A percentile compares a stretch with the other conserved stretches of the same genome.
These are phyloP conservation scores for Aureobasidium mangrovei DNA, from an alignment of 2,329 filamentous ascomycete species.

Conservation along the genomic window DNA sequence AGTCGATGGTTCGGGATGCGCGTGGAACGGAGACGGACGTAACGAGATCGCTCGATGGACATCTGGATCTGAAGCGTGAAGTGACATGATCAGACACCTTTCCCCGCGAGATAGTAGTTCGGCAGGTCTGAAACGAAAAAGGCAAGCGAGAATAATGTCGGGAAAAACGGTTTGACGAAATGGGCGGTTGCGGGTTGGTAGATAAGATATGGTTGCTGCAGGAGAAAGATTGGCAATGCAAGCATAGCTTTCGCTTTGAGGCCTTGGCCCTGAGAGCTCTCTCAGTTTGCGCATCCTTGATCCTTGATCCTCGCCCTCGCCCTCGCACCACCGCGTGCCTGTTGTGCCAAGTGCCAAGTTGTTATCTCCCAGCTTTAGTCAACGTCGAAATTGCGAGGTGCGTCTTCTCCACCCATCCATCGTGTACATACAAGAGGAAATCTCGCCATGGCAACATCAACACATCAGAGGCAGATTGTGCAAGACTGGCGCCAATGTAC, in stretches of 20 bases:
- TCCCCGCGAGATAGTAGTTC: background rate
- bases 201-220: conserved; percentile 9
- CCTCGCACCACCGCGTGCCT: background rate
- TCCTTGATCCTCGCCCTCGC: background rate
- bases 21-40: conserved; percentile 38
- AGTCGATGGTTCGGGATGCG: conserved; percentile 25
- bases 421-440: too few relatives aligned
- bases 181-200: background rate
- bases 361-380: background rate
- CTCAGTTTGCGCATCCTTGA: too few relatives aligned
- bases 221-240: background rate
- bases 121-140: background rate
- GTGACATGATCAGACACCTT: background rate
- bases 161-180: background rate
- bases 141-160: background rate
- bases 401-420: too few relatives aligned
- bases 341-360: conserved; percentile 2
- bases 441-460: background rate
- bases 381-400: conserved; percentile 9
- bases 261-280: too few relatives aligned
- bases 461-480: background rate
- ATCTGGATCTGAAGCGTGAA: conserved; percentile 35
- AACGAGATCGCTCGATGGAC: conserved; percentile 41
- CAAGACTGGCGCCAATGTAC: background rate
- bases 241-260: background rate